Evolutionary conservation across 768 basidiomycete genomes (phyloP), one percentile per base, ranked within the genome.

Genomic region (Hebeloma cylindrosporum): DNA sequence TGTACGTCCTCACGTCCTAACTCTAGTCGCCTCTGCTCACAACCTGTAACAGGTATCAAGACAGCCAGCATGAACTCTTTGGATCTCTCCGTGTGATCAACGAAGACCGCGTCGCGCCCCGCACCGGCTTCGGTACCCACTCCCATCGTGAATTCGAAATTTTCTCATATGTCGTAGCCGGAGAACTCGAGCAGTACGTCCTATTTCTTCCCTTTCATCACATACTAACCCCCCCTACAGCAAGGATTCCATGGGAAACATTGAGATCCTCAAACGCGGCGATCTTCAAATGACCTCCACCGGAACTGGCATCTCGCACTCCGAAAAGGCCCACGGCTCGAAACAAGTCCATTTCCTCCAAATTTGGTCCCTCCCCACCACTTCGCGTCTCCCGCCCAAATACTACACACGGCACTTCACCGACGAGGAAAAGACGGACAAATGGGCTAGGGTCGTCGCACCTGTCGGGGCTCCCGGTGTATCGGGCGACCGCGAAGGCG

Each of bases 241-340:
- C 69, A 78, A 85, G 65, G 95, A 97, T 66, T 89, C 85, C 4
- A 89, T 96, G 86, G 85, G 85, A 28, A 95, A 95, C 68, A 77
- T 78, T 42, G 95, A 98, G 63, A 74, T 93, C 46, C 79, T 97
- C 60, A 83, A 83, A 61, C 82, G 92, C 11, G 95, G 95, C 1
- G 87, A 92, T 55, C 55, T 97, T 23, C 94, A 97, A 63, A 80
- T 96, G 69, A 93, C 93, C 2, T 91, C 87, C 1, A 83, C 94
- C 0, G 94, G 94, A 7, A 93, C 86, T 0, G 95, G 95, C 3
- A 95, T 97, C 57, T 74, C 82, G 0, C 94, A 97, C 64, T 85
- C 83, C 22, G 76, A 79, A 60, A 74, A 75, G 33, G 64, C 72
- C 1, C 57, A 75, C 43, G 73, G 75, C 14, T 35, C 57, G 26